These are phyloP conservation scores for Fusarium sublunatum DNA, from an alignment of 2,329 filamentous ascomycete species.

Conservation along the genomic window DNA sequence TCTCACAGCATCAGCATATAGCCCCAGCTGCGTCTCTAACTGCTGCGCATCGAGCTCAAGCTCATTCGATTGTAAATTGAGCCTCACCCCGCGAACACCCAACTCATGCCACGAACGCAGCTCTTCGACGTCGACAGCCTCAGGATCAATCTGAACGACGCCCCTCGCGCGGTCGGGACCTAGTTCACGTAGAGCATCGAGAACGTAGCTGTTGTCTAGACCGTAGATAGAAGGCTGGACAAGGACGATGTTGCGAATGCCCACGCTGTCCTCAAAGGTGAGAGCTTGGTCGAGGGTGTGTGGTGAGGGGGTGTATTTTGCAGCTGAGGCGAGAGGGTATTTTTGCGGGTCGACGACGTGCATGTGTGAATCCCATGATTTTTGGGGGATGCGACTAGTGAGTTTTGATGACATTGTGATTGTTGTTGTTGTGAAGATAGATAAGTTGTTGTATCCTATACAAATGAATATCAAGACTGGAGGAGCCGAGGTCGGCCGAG, in stretches of 20 bases:
- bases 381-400: slow-evolving; percentile 51
- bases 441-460: not conserved
- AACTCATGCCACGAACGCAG: slow-evolving; percentile 65
- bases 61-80: slow-evolving; percentile 68
- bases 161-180: slow-evolving; percentile 63
- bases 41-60: slow-evolving; percentile 54
- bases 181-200: slow-evolving; percentile 63
- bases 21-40: slow-evolving; percentile 55
- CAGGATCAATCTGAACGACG: slow-evolving; percentile 67
- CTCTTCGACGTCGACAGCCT: slow-evolving; percentile 49
- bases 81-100: slow-evolving; percentile 68
- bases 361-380: slow-evolving; percentile 72
- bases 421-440: slow-evolving; percentile 6
- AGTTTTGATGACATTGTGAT: slow-evolving; percentile 14
- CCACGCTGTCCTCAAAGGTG: slow-evolving; percentile 61
- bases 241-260: slow-evolving; percentile 66
- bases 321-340: slow-evolving; percentile 61
- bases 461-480: not conserved
- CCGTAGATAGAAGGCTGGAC: slow-evolving; percentile 73
- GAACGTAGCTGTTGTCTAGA: slow-evolving; percentile 67
- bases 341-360: slow-evolving; percentile 66
- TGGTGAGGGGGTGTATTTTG: slow-evolving; percentile 62
- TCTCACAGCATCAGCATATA: slow-evolving; percentile 62
- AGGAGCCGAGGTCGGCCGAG: not conserved
- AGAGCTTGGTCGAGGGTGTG: slow-evolving; percentile 64